Conservation (phyloP, 169 alveolate genomes). For the Eimeria acervulina region DNA sequence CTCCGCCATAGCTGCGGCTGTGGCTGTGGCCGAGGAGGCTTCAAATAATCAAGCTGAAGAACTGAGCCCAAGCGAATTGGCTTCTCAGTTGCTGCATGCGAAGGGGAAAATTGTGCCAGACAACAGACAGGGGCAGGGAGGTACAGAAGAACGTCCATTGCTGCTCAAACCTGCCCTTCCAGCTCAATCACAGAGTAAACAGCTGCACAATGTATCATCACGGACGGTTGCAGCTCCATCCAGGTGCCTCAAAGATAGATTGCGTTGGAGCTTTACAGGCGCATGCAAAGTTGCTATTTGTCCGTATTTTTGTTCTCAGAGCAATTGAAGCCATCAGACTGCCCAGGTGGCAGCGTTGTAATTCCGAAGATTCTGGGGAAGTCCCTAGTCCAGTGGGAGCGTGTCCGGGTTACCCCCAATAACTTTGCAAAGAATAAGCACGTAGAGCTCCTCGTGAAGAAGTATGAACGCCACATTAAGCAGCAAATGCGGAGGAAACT, state of each 20-base stretch:
- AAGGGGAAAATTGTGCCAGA: conserved; percentile 11
- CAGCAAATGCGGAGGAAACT: conserved; percentile 88
- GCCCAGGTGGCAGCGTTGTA: conserved; percentile 75
- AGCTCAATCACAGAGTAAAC: conserved; percentile 65
- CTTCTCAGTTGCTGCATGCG: conserved; percentile 70
- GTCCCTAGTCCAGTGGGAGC: conserved; percentile 87
- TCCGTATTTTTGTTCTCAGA: neutral
- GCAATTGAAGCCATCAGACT: conserved; percentile 79
- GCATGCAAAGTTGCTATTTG: neutral
- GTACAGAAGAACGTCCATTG: conserved; percentile 49
- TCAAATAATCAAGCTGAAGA: conserved; percentile 36
- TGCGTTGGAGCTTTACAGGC: neutral
- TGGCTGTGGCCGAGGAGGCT: conserved; percentile 69
- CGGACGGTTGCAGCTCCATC: neutral
- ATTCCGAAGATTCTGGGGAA: conserved; percentile 87
- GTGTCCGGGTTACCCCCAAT: conserved; percentile 82
- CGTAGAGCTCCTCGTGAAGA: conserved; percentile 86
- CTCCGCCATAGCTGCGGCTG: conserved; percentile 74
- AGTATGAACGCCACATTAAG: conserved; percentile 84
- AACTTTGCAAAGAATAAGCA: conserved; percentile 85
- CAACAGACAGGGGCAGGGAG: conserved; percentile 26
- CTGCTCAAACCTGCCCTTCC: conserved; percentile 67
- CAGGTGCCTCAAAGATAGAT: neutral
- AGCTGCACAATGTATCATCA: neutral
- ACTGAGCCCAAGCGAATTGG: conserved; percentile 75